Evolutionary conservation across 1,139 yeast species (phyloP), one percentile per base, ranked within the genome.

Genomic region (Suhomyces choctaworum): DNA sequence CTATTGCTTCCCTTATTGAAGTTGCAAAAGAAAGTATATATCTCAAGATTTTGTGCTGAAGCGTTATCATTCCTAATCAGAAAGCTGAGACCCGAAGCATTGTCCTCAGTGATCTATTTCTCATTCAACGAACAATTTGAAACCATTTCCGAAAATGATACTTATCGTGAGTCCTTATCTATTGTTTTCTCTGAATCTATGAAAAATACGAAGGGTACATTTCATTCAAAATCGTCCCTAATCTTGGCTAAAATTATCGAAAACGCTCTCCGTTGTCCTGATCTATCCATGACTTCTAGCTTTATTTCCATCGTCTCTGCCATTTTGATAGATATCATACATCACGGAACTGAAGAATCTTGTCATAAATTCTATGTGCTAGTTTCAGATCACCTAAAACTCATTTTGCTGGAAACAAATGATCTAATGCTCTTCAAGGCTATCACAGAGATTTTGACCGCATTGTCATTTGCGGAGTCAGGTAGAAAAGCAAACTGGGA

Each of bases 11-110:
- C 95, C 1, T 58, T 90, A 19, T 66, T 89, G 57, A 70, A 54
- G 45, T 62, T 62, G 42, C 64, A 64, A 34, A 76, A 73, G 41
- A 75, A 78, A 39, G 75, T 76, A 13, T 85, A 84, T 48, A 73
- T 90, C 27, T 71, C 88, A 1, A 70, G 96, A 42, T 92, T 90
- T 52, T 81, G 96, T 22, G 90, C 97, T 0, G 97, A 92, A 57
- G 92, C 97, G 0, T 60, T 92, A 32, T 86, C 97, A 0, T 92
- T 85, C 50, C 66, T 92, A 41, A 67, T 92, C 9, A 76, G 95
- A 54, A 88, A 87, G 56, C 73, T 85, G 50, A 70, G 70, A 13
- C 56, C 70, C 0, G 72, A 70, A 1, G 65, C 76, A 4, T 61
- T 89, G 30, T 52, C 56, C 2, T 45, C 52, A 0, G 73, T 84